phyloP scores from a whole-genome alignment of 2,329 filamentous ascomycete genomes.

The Penicillium sclerotiorum region DNA sequence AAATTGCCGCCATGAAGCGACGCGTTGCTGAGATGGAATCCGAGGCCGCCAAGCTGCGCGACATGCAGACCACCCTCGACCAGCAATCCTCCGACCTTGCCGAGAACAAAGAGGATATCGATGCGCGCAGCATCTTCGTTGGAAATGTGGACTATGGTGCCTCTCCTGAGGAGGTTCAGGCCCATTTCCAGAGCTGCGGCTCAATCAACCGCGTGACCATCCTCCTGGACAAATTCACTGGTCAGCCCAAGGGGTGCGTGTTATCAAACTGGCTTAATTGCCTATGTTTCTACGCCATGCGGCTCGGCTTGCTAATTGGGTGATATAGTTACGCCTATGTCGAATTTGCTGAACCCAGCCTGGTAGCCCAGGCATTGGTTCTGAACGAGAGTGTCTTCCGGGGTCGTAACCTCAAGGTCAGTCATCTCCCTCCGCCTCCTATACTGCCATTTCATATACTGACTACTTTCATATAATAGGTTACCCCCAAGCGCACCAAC shows the following conservation, averaged over 20 bases:
- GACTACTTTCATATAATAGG: too few relatives aligned
- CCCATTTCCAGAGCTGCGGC: constrained; percentile 95
- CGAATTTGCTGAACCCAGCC: constrained; percentile 90
- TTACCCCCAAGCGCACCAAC: constrained; percentile 92
- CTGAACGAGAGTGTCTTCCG: constrained; percentile 97
- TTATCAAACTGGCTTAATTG: too few relatives aligned
- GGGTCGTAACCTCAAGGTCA: constrained; percentile 90
- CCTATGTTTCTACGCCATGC: background rate
- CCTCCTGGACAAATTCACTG: constrained; percentile 95
- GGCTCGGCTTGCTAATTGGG: background rate
- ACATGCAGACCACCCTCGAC: constrained; percentile 85
- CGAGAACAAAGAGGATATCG: constrained; percentile 94
- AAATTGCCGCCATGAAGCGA: constrained; percentile 85
- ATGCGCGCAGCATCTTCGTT: constrained; percentile 94
- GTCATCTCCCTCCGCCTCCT: constrained; percentile 20
- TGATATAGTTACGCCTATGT: constrained; percentile 88
- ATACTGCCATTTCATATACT: too few relatives aligned
- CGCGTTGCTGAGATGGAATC: constrained; percentile 89
- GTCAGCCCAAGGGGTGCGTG: constrained; percentile 98
- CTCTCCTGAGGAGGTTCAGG: constrained; percentile 96
- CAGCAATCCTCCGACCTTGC: constrained; percentile 79
- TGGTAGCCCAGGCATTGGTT: constrained; percentile 90
- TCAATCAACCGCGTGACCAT: constrained; percentile 98
- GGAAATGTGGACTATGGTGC: constrained; percentile 98
- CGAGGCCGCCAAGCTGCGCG: constrained; percentile 80